Conservation (phyloP, 1,284 basidiomycete genomes). For the Ceratobasidium sp. region DNA sequence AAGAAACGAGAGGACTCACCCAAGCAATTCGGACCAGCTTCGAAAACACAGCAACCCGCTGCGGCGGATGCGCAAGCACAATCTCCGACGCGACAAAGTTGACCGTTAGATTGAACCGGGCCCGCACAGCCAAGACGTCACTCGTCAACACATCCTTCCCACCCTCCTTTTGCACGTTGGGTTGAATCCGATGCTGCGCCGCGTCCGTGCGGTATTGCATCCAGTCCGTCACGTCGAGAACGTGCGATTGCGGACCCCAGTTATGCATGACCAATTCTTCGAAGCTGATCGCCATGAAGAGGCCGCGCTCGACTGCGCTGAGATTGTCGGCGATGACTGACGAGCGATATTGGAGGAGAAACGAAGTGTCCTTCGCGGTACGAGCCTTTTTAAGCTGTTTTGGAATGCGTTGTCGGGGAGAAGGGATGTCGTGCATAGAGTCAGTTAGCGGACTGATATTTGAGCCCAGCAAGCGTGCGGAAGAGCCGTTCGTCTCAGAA, state of each 20-base stretch:
- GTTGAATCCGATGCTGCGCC: slow-evolving; percentile 75
- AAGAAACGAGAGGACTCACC: slow-evolving; percentile 67
- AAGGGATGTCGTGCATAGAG: slow-evolving; percentile 9
- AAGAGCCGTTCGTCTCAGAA: slow-evolving; percentile 27
- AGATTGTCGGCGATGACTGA: slow-evolving; percentile 82
- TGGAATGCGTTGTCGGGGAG: slow-evolving; percentile 43
- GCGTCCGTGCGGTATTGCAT: slow-evolving; percentile 82
- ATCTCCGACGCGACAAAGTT: slow-evolving; percentile 88
- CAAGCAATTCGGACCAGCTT: slow-evolving; percentile 91
- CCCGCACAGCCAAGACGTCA: slow-evolving; percentile 81
- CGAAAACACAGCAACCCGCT: slow-evolving; percentile 75
- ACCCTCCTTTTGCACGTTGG: slow-evolving; percentile 51
- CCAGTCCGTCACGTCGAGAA: slow-evolving; percentile 86
- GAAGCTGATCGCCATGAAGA: slow-evolving; percentile 85
- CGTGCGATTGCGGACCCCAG: slow-evolving; percentile 68
- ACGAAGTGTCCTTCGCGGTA: slow-evolving; percentile 71
- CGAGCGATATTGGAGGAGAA: slow-evolving; percentile 71
- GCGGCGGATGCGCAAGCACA: slow-evolving; percentile 73
- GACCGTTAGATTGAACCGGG: slow-evolving; percentile 87
- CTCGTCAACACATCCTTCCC: slow-evolving; percentile 61
- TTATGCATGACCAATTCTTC: slow-evolving; percentile 77
- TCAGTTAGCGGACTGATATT: slow-evolving; percentile 7
- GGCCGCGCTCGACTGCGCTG: slow-evolving; percentile 87
- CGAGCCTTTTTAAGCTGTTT: slow-evolving; percentile 45
- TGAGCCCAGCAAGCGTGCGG: not conserved